Conservation (phyloP, 345 rosid species). For the Eucalyptus erythrocorys region DNA sequence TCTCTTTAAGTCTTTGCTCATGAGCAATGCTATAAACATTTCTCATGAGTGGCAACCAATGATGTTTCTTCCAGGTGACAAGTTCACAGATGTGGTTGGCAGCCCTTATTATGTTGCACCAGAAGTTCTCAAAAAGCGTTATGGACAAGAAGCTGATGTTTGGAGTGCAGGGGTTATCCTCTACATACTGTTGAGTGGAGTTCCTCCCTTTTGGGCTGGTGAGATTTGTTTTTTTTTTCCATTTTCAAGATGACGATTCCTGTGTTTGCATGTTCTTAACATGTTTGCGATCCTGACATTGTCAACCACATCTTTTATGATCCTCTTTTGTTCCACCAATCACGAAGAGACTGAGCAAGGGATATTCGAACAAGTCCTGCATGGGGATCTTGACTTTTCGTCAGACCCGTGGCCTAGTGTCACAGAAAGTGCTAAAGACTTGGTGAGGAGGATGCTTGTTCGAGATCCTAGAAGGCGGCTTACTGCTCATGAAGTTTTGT, state of each 20-base stretch:
- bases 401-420: slow-evolving; percentile 39
- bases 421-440: slow-evolving; percentile 36
- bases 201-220: slow-evolving; percentile 47
- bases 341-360: slow-evolving; percentile 26
- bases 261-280: not conserved
- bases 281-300: not conserved
- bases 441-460: slow-evolving; percentile 32
- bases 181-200: slow-evolving; percentile 33
- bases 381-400: slow-evolving; percentile 31
- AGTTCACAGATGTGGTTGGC: slow-evolving; percentile 30
- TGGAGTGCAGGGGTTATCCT: slow-evolving; percentile 47
- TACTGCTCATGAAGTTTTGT: slow-evolving; percentile 34
- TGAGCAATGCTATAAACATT: not conserved
- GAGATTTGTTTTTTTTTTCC: not conserved
- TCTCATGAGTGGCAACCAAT: not conserved
- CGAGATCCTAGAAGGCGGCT: slow-evolving; percentile 26
- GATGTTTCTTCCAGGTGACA: slow-evolving; percentile 13
- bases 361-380: slow-evolving; percentile 36
- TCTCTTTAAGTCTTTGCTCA: not conserved
- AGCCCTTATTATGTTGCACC: slow-evolving; percentile 47
- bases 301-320: not conserved
- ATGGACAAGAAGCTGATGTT: slow-evolving; percentile 34
- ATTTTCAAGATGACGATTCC: not conserved
- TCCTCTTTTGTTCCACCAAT: not conserved
- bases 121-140: slow-evolving; percentile 28